Evolutionary conservation across 2,329 filamentous ascomycete genomes (phyloP).

Genomic region (Diaporthe longicolla): DNA sequence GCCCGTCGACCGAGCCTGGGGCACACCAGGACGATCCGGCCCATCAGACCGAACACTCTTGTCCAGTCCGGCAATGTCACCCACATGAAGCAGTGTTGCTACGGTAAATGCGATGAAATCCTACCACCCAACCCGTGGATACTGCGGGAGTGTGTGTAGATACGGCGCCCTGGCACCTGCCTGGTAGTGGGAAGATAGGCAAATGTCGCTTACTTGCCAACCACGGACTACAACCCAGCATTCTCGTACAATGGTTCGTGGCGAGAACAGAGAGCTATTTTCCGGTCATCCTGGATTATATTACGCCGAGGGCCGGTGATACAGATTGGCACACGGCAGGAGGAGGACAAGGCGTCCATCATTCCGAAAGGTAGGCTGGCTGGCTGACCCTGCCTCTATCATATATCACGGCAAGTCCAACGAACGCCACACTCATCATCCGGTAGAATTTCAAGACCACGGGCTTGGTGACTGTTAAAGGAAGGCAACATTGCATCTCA

Average conservation of each 20-base stretch:
- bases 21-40: slow-evolving; percentile 22
- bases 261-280: background rate
- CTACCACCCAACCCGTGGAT: too few relatives aligned
- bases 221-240: background rate
- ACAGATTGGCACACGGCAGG: background rate
- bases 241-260: background rate
- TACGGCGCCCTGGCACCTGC: background rate
- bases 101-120: background rate
- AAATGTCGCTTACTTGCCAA: slow-evolving; percentile 9
- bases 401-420: slow-evolving; percentile 1
- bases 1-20: background rate
- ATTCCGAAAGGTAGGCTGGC: background rate
- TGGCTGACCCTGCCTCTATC: background rate
- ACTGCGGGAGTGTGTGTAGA: background rate
- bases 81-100: slow-evolving; percentile 25
- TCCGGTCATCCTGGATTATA: background rate
- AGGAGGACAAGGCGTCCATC: background rate
- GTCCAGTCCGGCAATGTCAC: slow-evolving; percentile 25
- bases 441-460: slow-evolving; percentile 15
- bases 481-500: slow-evolving; percentile 14
- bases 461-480: slow-evolving; percentile 26
- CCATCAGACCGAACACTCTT: slow-evolving; percentile 14
- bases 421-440: background rate
- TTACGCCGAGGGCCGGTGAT: background rate
- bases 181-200: background rate